Base-by-base conservation (phyloP, 2,329 filamentous ascomycete genomes). In the Thermochaetoides dissita region DNA sequence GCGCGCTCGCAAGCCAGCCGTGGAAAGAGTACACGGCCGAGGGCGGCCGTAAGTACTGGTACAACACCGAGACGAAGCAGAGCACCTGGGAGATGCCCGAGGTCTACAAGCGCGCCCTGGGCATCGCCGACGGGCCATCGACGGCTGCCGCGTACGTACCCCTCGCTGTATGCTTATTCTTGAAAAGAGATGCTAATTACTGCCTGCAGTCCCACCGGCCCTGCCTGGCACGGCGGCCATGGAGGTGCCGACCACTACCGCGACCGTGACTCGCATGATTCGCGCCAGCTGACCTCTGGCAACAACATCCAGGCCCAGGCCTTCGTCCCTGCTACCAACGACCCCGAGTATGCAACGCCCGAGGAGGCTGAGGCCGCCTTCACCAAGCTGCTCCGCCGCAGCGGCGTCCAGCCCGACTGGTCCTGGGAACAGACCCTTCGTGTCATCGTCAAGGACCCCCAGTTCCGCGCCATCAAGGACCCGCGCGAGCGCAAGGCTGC, bases 81-180 rank as follows among this genome's bases (percentile, higher is more conserved):
- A 96, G 87, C 60, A 86, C 84, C 30, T 98, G 91, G 91, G 82
- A 88, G 56, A 88, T 94, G 73, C 91, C 91, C 43, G 83, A 86
- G 42, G 76, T 67, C 48, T 88, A 88, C 64, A 86, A 84, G 57
- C 72, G 72, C 53, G 83, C 84, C 46, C 67, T 88, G 44, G 79
- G 79, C 40, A 73, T 76, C 49, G 73, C 77, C 49, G 68, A 68
- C 34, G 59, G 57, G 37, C 60, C 65, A 10, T 61, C 68, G 3
- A 58, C 61, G 9, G 64, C 66, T 29, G 63, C 70, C 42, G 58
- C 57, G 63, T 68, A 57, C 55, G 64, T 53, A 30, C 31, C 12
- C 29, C 6, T 36, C 28, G 17, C 3, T 24, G 17, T 24, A 24
- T 24, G 17, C 17, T 24, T 24, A 24, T 24, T 24, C 17, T 24